These are phyloP conservation scores for Neobulgaria alba DNA, from an alignment of 2,329 filamentous ascomycete genomes.

Conservation along the genomic window DNA sequence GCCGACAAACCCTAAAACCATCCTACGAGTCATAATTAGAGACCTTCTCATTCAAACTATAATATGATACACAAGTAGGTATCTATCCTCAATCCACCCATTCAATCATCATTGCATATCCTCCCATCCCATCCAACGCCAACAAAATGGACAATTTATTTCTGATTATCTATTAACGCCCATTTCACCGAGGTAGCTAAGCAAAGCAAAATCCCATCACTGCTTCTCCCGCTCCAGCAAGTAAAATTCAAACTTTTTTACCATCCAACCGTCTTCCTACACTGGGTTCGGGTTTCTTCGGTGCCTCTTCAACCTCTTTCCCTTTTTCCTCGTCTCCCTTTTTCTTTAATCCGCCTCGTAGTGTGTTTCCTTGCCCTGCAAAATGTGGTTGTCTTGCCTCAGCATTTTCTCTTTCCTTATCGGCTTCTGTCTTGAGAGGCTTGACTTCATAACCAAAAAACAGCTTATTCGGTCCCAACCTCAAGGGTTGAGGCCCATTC, in stretches of 20 bases:
- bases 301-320: slow-evolving; percentile 12
- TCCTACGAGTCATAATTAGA: too few species aligned
- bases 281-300: slow-evolving; percentile 17
- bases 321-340: slow-evolving; percentile 35
- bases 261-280: slow-evolving; percentile 21
- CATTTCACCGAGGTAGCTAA: too few species aligned
- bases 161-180: too few species aligned
- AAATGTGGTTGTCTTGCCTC: slow-evolving; percentile 66
- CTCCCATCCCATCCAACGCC: too few species aligned
- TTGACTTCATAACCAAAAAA: slow-evolving; percentile 96
- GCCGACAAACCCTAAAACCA: too few species aligned
- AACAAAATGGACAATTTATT: too few species aligned
- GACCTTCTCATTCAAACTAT: too few species aligned
- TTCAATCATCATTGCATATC: too few species aligned
- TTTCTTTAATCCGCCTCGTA: slow-evolving; percentile 62
- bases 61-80: too few species aligned
- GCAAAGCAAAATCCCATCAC: too few species aligned
- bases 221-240: too few species aligned
- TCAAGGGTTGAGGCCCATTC: slow-evolving; percentile 78
- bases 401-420: slow-evolving; percentile 58
- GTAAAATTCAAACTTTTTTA: slow-evolving; percentile 8
- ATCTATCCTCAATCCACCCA: too few species aligned
- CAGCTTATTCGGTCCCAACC: slow-evolving; percentile 78
- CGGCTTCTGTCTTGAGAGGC: slow-evolving; percentile 71
- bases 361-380: slow-evolving; percentile 74